These are phyloP conservation scores for Rhodotorula sp. DNA, from an alignment of 1,284 basidiomycete genomes.

Conservation along the genomic window DNA sequence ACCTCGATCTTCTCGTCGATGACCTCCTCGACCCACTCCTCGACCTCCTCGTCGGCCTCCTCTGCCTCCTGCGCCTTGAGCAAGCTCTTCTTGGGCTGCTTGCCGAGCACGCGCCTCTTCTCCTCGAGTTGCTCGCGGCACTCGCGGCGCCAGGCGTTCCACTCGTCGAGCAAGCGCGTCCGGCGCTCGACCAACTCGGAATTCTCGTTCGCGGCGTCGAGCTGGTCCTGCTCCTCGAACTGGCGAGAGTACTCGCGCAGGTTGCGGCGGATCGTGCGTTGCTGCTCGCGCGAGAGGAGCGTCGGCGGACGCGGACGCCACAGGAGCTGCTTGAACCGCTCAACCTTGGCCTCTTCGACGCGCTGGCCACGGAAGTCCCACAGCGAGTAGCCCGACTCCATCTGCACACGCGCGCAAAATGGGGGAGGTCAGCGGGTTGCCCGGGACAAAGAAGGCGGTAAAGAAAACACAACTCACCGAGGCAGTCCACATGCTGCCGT, in stretches of 20 bases:
- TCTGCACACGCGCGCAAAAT: slow-evolving; percentile 54
- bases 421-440: slow-evolving; percentile 1
- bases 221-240: slow-evolving; percentile 96
- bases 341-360: slow-evolving; percentile 76
- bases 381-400: slow-evolving; percentile 93
- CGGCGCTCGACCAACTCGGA: slow-evolving; percentile 90
- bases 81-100: slow-evolving; percentile 53
- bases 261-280: slow-evolving; percentile 83
- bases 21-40: slow-evolving; percentile 77
- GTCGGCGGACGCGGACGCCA: slow-evolving; percentile 94
- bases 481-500: slow-evolving; percentile 92
- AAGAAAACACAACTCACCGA: slow-evolving; percentile 61
- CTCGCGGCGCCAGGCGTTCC: slow-evolving; percentile 82
- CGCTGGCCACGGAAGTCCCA: slow-evolving; percentile 98
- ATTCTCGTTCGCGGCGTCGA: slow-evolving; percentile 89
- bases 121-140: slow-evolving; percentile 57
- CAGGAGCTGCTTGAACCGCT: slow-evolving; percentile 98
- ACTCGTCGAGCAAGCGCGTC: slow-evolving; percentile 91
- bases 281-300: slow-evolving; percentile 82
- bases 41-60: slow-evolving; percentile 89
- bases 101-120: slow-evolving; percentile 60
- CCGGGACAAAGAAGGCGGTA: background rate
- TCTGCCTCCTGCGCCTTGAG: slow-evolving; percentile 80
- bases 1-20: slow-evolving; percentile 48
- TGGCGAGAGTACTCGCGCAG: slow-evolving; percentile 85